These are phyloP conservation scores for Xylaria arbuscula DNA, from an alignment of 2,329 filamentous ascomycete species.

Conservation along the genomic window DNA sequence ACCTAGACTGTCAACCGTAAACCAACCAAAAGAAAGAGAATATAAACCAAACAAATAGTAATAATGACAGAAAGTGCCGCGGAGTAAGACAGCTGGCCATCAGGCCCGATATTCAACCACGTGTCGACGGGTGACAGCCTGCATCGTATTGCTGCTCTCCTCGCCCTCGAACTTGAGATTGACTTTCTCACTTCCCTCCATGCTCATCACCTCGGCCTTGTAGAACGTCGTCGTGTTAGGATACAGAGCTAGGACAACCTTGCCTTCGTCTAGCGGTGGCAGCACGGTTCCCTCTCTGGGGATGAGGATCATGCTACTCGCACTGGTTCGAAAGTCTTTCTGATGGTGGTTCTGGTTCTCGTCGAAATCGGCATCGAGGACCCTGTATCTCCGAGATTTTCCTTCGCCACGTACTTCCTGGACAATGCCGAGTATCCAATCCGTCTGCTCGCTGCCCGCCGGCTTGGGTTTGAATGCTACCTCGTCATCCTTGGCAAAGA, in stretches of 20 bases:
- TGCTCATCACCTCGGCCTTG: constrained; percentile 81
- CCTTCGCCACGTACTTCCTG: constrained; percentile 80
- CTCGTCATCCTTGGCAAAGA: constrained; percentile 71
- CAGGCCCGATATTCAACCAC: constrained; percentile 76
- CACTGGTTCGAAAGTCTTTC: constrained; percentile 76
- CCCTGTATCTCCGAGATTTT: constrained; percentile 81
- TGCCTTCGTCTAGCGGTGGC: constrained; percentile 72
- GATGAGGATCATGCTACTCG: constrained; percentile 81
- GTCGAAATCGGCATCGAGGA: constrained; percentile 83
- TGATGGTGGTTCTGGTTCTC: constrained; percentile 72
- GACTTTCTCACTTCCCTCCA: constrained; percentile 66
- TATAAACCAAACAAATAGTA: neutral
- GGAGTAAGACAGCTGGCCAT: constrained; percentile 2
- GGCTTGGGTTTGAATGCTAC: constrained; percentile 74
- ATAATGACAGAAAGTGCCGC: neutral
- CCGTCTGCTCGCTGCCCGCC: constrained; percentile 60
- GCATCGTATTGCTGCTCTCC: constrained; percentile 77
- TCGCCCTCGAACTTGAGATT: constrained; percentile 83
- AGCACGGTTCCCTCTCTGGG: constrained; percentile 67
- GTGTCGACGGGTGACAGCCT: constrained; percentile 79
- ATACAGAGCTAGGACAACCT: constrained; percentile 80
- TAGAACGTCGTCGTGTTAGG: constrained; percentile 89
- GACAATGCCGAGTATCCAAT: constrained; percentile 83
- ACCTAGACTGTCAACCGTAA: constrained; percentile 1
- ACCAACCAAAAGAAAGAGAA: constrained; percentile 1